Conservation (phyloP, 208 protist genomes). For the Phytomonas sp. region DNA sequence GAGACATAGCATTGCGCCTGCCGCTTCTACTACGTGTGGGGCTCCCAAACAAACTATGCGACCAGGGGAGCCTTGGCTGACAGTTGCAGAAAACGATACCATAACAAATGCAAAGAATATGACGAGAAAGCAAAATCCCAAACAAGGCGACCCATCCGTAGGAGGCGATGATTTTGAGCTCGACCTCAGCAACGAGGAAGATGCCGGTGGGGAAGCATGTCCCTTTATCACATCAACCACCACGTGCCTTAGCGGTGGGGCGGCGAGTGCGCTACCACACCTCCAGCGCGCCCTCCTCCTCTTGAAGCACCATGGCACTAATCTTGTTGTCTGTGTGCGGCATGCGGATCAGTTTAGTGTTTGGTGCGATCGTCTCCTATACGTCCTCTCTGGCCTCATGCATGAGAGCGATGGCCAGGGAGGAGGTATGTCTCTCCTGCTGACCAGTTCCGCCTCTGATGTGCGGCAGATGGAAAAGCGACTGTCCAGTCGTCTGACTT, state of each 20-base stretch:
- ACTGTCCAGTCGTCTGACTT: conserved; percentile 75
- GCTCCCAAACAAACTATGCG: background rate
- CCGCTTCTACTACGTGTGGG: background rate
- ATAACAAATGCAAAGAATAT: background rate
- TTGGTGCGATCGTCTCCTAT: conserved; percentile 77
- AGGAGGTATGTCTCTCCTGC: conserved; percentile 57
- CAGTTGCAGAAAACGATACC: background rate
- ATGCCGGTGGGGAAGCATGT: conserved; percentile 12
- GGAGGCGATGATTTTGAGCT: background rate
- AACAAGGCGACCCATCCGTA: background rate
- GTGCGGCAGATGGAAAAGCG: conserved; percentile 75
- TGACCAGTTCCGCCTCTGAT: conserved; percentile 61
- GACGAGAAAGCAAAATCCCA: background rate
- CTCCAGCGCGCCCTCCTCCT: conserved; percentile 68
- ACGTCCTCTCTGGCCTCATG: conserved; percentile 80
- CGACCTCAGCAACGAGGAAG: conserved; percentile 16
- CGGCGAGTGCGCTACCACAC: conserved; percentile 54
- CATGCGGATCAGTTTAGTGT: conserved; percentile 70
- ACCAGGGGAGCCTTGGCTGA: background rate
- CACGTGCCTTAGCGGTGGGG: conserved; percentile 41
- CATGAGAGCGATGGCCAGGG: conserved; percentile 55
- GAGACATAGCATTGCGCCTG: background rate
- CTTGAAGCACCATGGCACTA: conserved; percentile 50
- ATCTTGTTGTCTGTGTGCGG: conserved; percentile 65
- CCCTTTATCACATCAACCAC: conserved; percentile 54